These are phyloP conservation scores for Leptomonas pyrrhocoris DNA, from an alignment of 208 protist genomes.

Conservation along the genomic window DNA sequence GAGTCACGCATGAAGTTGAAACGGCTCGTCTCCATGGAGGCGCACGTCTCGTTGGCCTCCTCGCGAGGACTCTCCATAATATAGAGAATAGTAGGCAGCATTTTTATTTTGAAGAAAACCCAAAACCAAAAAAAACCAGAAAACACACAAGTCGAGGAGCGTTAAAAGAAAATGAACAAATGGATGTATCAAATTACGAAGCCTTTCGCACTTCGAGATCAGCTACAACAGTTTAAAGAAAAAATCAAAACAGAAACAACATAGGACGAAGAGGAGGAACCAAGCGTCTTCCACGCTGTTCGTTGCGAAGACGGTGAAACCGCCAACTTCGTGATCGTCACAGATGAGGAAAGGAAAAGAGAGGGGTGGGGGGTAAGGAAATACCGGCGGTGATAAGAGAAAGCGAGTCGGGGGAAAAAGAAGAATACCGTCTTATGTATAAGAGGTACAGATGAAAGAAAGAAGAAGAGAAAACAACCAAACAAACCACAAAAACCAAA, in stretches of 20 bases:
- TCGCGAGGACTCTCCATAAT: background rate
- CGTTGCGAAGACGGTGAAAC: too few species aligned
- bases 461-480: too few species aligned
- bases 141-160: slow-evolving; percentile 6
- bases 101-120: background rate
- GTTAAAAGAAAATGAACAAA: slow-evolving; percentile 33
- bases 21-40: background rate
- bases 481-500: too few species aligned
- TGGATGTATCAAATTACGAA: background rate
- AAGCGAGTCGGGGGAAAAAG: too few species aligned
- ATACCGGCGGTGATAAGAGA: too few species aligned
- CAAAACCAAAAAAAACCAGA: background rate
- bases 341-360: too few species aligned
- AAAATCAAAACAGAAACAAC: slow-evolving; percentile 13
- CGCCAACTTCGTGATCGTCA: too few species aligned
- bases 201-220: background rate
- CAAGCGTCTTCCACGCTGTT: too few species aligned
- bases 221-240: slow-evolving; percentile 2
- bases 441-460: too few species aligned
- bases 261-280: background rate
- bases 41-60: background rate
- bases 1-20: background rate
- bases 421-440: too few species aligned
- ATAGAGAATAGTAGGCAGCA: slow-evolving; percentile 4
- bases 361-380: too few species aligned